Evolutionary conservation across 176 grass and related monocot species (phyloP).

Genomic region (Cymbopogon citratus): DNA sequence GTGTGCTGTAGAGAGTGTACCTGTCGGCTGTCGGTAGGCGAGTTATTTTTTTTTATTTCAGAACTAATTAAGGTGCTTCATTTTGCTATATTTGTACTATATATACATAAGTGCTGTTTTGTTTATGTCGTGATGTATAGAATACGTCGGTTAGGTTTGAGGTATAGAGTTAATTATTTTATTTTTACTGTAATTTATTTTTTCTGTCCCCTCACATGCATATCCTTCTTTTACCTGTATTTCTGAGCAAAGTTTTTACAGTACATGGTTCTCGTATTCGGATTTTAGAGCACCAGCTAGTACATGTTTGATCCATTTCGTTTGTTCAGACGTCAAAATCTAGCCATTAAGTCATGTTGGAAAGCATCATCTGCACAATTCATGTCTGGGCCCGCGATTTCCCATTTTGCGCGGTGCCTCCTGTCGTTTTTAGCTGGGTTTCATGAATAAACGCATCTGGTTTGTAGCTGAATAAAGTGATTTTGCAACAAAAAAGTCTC

Average conservation of each 20-base stretch:
- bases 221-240: neutral
- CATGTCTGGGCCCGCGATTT: neutral
- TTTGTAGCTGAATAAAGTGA: neutral
- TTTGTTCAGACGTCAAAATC: conserved; percentile 42
- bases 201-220: neutral
- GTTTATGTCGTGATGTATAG: neutral
- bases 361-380: conserved; percentile 21
- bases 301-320: neutral
- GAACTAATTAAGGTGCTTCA: neutral
- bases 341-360: neutral
- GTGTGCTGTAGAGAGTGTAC: conserved; percentile 5
- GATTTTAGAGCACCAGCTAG: neutral
- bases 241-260: neutral
- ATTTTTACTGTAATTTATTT: neutral
- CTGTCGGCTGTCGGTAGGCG: neutral
- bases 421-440: neutral
- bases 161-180: neutral
- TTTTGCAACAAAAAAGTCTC: neutral
- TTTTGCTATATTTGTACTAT: neutral
- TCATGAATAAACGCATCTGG: neutral
- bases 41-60: neutral
- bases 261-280: neutral
- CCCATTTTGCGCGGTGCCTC: neutral
- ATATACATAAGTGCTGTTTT: neutral
- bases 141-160: neutral